Evolutionary conservation across 1,284 basidiomycete species (phyloP).

Genomic region (Ganoderma multipileum): DNA sequence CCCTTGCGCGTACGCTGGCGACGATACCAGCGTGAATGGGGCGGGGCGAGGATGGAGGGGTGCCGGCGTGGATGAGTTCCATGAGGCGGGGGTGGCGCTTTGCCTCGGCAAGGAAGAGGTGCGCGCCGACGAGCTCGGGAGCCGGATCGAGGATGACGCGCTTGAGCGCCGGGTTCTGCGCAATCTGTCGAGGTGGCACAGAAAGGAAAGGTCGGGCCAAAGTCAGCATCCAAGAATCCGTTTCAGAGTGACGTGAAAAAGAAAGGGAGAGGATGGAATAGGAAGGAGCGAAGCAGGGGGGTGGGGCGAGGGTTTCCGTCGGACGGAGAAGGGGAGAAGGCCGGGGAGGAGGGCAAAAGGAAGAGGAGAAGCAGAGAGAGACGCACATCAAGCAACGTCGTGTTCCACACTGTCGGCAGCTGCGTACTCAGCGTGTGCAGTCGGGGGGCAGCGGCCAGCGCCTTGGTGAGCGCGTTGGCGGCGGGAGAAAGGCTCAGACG

Average conservation of each 20-base stretch:
- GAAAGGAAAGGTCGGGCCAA: slow-evolving; percentile 4
- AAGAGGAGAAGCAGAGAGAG: slow-evolving; percentile 5
- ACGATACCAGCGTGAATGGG: slow-evolving; percentile 11
- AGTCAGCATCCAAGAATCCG: slow-evolving; percentile 1
- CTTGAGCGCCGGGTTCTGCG: slow-evolving; percentile 36
- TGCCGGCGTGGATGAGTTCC: slow-evolving; percentile 38
- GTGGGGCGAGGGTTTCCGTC: background rate
- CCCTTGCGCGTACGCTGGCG: slow-evolving; percentile 18
- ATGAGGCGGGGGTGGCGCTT: slow-evolving; percentile 38
- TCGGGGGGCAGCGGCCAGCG: slow-evolving; percentile 35
- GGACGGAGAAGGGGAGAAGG: slow-evolving; percentile 1
- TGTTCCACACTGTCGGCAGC: slow-evolving; percentile 40
- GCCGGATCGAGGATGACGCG: slow-evolving; percentile 37
- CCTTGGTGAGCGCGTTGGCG: slow-evolving; percentile 32
- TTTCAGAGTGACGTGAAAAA: slow-evolving; percentile 17
- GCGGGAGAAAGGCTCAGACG: slow-evolving; percentile 44
- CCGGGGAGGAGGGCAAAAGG: slow-evolving; percentile 10
- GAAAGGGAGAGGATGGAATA: slow-evolving; percentile 3
- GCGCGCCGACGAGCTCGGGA: slow-evolving; percentile 34
- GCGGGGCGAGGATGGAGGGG: slow-evolving; percentile 18
- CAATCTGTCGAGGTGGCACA: slow-evolving; percentile 28
- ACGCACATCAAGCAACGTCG: slow-evolving; percentile 38
- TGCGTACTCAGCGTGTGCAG: slow-evolving; percentile 37
- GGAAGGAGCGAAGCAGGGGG: background rate
- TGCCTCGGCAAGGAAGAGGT: slow-evolving; percentile 40